Percentiles rank a stretch among this genome's conserved stretches.
Conservation (phyloP, 257 asterid species). For the Nemophila menziesii region DNA sequence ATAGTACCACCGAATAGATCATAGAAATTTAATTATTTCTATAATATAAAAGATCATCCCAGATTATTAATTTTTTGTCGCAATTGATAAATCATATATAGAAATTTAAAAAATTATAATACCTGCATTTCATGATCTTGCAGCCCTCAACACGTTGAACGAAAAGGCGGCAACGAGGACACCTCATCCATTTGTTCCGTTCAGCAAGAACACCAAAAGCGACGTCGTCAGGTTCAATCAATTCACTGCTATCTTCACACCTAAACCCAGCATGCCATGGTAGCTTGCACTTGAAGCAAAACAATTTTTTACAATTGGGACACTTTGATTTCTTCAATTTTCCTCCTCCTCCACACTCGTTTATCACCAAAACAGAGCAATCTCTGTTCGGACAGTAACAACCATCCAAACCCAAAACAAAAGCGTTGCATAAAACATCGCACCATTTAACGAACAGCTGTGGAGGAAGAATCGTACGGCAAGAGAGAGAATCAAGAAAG, state of each 20-base stretch:
- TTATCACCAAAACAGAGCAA: constrained; percentile 44
- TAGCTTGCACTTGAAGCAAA: constrained; percentile 49
- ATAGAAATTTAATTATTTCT: no score
- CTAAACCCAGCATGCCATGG: constrained; percentile 49
- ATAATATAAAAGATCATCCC: no score
- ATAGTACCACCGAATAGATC: no score
- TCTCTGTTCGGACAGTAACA: constrained; percentile 46
- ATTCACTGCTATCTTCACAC: constrained; percentile 37
- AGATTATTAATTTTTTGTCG: no score
- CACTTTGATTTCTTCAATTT: constrained; percentile 30
- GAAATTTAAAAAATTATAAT: background rate
- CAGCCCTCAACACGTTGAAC: constrained; percentile 51
- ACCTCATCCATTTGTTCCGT: constrained; percentile 50
- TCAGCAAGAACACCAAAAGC: constrained; percentile 44
- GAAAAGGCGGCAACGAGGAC: constrained; percentile 56
- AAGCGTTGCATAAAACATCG: constrained; percentile 44
- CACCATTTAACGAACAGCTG: constrained; percentile 55
- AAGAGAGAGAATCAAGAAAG: constrained; percentile 41
- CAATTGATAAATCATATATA: no score
- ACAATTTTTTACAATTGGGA: constrained; percentile 35
- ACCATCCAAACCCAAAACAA: constrained; percentile 18
- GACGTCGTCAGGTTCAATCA: constrained; percentile 35
- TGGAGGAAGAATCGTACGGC: constrained; percentile 24
- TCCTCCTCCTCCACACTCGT: constrained; percentile 63
- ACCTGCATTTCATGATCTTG: constrained; percentile 50